A percentile compares a stretch with the other conserved stretches of the same genome.
Conservation (phyloP, 306 rosid species). For the Trifolium subterraneum region DNA sequence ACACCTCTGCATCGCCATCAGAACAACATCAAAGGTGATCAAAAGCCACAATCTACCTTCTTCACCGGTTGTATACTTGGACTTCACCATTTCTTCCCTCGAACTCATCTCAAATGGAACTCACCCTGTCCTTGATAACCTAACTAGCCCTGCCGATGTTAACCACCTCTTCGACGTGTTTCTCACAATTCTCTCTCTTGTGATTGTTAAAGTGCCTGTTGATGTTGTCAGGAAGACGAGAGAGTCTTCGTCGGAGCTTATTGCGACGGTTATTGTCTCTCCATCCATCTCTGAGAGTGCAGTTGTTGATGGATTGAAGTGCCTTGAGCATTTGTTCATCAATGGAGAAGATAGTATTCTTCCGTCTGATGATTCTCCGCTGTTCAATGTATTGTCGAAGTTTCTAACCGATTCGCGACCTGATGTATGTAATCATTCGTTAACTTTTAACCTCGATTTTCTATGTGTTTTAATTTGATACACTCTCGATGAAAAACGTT, state of each 20-base stretch:
- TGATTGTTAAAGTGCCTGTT: constrained; percentile 50
- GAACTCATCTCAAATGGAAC: constrained; percentile 58
- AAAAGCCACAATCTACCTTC: constrained; percentile 63
- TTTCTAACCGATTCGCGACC: constrained; percentile 69
- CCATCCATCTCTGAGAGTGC: constrained; percentile 38
- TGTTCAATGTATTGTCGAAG: constrained; percentile 57
- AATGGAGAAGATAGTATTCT: constrained; percentile 42
- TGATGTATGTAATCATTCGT: constrained; percentile 66
- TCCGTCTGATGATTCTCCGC: constrained; percentile 67
- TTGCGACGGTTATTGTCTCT: constrained; percentile 48
- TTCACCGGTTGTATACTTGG: constrained; percentile 67
- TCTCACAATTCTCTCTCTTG: constrained; percentile 63
- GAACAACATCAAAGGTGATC: constrained; percentile 85
- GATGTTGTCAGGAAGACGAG: constrained; percentile 58
- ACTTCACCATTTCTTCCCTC: constrained; percentile 68
- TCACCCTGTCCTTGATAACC: constrained; percentile 40
- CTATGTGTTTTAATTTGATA: neutral
- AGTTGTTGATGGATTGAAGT: constrained; percentile 63
- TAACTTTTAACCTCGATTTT: constrained; percentile 1
- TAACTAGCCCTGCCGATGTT: too few species aligned
- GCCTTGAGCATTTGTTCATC: constrained; percentile 62
- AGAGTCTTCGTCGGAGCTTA: constrained; percentile 52
- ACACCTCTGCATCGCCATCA: constrained; percentile 72
- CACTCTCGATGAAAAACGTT: too few species aligned
- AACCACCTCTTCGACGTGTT: constrained; percentile 64